Conservation (phyloP, 352 stramenopile species). For the Phytophthora fragariae region DNA sequence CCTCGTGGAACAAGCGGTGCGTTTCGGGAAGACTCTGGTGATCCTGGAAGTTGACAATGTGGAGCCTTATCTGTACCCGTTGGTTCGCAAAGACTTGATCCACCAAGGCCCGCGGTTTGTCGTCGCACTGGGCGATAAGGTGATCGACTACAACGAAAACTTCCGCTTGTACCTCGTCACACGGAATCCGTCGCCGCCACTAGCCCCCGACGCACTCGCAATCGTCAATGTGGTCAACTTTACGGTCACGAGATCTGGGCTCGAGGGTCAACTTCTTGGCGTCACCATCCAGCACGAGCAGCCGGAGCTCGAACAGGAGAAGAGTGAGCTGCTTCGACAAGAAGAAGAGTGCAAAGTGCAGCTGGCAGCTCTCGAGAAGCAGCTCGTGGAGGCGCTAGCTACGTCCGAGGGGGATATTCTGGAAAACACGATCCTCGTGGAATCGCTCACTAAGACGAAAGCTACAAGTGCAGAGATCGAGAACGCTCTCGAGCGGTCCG, state of each 20-base stretch:
- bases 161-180: constrained; percentile 95
- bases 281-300: constrained; percentile 96
- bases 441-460: constrained; percentile 95
- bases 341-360: constrained; percentile 97
- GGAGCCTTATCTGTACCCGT: constrained; percentile 94
- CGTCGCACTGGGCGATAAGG: constrained; percentile 92
- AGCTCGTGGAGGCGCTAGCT: constrained; percentile 93
- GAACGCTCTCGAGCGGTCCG: constrained; percentile 87
- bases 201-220: constrained; percentile 89
- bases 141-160: constrained; percentile 96
- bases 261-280: constrained; percentile 94
- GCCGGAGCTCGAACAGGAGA: constrained; percentile 94
- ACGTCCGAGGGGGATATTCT: constrained; percentile 96
- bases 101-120: constrained; percentile 93
- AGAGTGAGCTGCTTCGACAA: constrained; percentile 91
- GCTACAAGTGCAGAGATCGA: constrained; percentile 93
- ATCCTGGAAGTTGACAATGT: constrained; percentile 93
- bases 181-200: constrained; percentile 86
- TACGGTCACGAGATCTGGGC: constrained; percentile 93
- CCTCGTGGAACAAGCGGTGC: constrained; percentile 94
- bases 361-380: constrained; percentile 92
- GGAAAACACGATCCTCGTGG: constrained; percentile 94
- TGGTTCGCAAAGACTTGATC: constrained; percentile 91
- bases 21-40: constrained; percentile 96
- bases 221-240: constrained; percentile 96